Evolutionary conservation across 1,284 basidiomycete genomes (phyloP), one percentile per base, ranked within the genome.

Genomic region (Cryptococcus sp.): DNA sequence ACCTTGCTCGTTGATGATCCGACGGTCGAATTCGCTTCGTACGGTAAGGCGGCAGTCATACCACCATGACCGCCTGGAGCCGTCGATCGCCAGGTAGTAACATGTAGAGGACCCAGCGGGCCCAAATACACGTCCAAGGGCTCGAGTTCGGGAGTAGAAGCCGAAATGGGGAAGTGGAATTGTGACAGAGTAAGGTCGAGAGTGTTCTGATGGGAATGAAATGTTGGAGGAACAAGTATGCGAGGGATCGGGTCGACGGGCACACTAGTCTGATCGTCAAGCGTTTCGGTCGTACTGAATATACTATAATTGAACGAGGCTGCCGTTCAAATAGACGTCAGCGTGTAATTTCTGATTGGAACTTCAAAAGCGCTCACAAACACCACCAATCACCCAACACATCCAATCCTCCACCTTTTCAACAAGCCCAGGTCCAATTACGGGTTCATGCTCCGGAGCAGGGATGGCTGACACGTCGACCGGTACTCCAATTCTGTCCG

Each of bases 321-420:
- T 60, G 23, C 5, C 30, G 30, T 10, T 35, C 13, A 13, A 35
- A 35, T 35, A 35, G 13, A 11, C 42, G 23, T 53, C 22, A 41
- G 43, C 22, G 49, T 19, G 22, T 25, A 23, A 48, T 39, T 42
- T 41, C 49, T 50, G 39, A 39, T 25, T 20, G 22, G 25, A 47
- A 47, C 53, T n/a, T n/a, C 3, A 57, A 25, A 13, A 15, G 25
- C 3, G 85, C 91, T 79, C 79, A 93, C 92, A 91, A 54, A 96
- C 93, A 50, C 93, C 91, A 61, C 93, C 91, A 65, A 97, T 93
- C 10, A 91, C 93, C 93, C 93, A 97, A 71, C 91, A 92, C 59
- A 94, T 83, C 79, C 91, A 93, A 73, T 97, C 93, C 71, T 95
- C 91, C 15, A 96, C 91, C 75, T 54, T 62, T 23, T 75, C 73